phyloP scores from a whole-genome alignment of 2,329 filamentous ascomycete genomes.

The Aspergillus sp. region DNA sequence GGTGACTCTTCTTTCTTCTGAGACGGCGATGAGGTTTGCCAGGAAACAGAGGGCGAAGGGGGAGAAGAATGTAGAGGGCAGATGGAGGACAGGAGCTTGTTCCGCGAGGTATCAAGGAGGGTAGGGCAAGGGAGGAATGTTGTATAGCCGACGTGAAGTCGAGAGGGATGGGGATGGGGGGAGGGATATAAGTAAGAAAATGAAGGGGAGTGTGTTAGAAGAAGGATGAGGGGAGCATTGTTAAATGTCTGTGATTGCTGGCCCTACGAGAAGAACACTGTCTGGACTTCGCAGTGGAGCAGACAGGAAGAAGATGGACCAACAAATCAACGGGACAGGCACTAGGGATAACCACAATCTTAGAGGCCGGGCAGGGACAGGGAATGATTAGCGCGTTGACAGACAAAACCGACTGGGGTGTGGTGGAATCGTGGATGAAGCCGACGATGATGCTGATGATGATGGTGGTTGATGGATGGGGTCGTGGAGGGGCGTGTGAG shows the following conservation, averaged over 20 bases:
- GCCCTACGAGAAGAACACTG: slow-evolving; percentile 24
- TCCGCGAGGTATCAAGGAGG: background rate
- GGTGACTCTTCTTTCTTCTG: background rate
- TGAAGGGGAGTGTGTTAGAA: slow-evolving; percentile 11
- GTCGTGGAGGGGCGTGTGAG: slow-evolving; percentile 8
- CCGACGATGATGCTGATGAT: slow-evolving; percentile 19
- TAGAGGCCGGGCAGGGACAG: slow-evolving; percentile 15
- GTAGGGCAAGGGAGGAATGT: slow-evolving; percentile 4
- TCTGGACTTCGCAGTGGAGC: slow-evolving; percentile 19
- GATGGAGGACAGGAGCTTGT: background rate
- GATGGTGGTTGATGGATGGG: slow-evolving; percentile 9
- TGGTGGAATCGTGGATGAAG: slow-evolving; percentile 17
- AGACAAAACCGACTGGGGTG: slow-evolving; percentile 21
- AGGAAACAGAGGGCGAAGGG: background rate
- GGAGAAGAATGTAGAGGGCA: background rate
- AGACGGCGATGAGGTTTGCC: background rate
- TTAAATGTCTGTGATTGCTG: slow-evolving; percentile 31
- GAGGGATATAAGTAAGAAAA: slow-evolving; percentile 11
- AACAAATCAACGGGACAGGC: slow-evolving; percentile 9
- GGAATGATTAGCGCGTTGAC: slow-evolving; percentile 14
- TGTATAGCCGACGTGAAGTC: slow-evolving; percentile 4
- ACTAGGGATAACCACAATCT: slow-evolving; percentile 13
- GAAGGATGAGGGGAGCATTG: slow-evolving; percentile 22
- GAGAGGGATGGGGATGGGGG: slow-evolving; percentile 6
- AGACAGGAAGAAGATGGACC: slow-evolving; percentile 18